Percentiles rank a stretch among this genome's conserved stretches.
These are phyloP conservation scores for Nakazawaea populi DNA, from an alignment of 805 yeast genomes.

Conservation along the genomic window DNA sequence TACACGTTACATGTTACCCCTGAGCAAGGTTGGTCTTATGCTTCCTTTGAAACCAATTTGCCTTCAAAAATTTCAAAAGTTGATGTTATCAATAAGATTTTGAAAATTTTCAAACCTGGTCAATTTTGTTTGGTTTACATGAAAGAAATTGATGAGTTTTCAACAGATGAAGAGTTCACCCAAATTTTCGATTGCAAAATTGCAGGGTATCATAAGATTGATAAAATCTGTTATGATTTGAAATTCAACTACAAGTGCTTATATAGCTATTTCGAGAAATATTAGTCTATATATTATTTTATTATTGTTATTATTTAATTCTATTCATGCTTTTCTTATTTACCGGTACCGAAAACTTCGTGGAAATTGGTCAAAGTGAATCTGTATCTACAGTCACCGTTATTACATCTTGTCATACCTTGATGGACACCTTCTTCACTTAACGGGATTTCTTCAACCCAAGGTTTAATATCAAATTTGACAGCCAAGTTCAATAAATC, in stretches of 20 bases:
- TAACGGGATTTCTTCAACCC: slow-evolving; percentile 46
- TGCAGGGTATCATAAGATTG: slow-evolving; percentile 53
- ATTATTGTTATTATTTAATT: not conserved
- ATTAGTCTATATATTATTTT: not conserved
- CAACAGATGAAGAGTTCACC: slow-evolving; percentile 20
- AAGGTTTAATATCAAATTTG: slow-evolving; percentile 38
- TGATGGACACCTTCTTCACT: slow-evolving; percentile 33
- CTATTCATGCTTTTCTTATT: slow-evolving; percentile 2
- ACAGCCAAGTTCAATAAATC: slow-evolving; percentile 42
- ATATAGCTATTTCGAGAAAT: slow-evolving; percentile 57
- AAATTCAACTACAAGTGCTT: slow-evolving; percentile 63
- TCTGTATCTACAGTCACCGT: slow-evolving; percentile 48
- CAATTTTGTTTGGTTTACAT: slow-evolving; percentile 49
- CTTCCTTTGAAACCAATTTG: slow-evolving; percentile 89
- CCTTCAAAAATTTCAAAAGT: slow-evolving; percentile 43
- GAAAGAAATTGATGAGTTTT: slow-evolving; percentile 15
- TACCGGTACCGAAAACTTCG: slow-evolving; percentile 32
- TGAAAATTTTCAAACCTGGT: slow-evolving; percentile 66
- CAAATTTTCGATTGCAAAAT: slow-evolving; percentile 27
- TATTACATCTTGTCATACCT: slow-evolving; percentile 39
- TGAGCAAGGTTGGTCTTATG: slow-evolving; percentile 90
- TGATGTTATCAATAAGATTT: slow-evolving; percentile 53
- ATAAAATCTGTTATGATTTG: slow-evolving; percentile 68
- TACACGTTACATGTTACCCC: slow-evolving; percentile 93
- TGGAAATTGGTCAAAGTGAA: slow-evolving; percentile 43